These are phyloP conservation scores for Chaetomium strumarium DNA, from an alignment of 2,329 filamentous ascomycete species.

Conservation along the genomic window DNA sequence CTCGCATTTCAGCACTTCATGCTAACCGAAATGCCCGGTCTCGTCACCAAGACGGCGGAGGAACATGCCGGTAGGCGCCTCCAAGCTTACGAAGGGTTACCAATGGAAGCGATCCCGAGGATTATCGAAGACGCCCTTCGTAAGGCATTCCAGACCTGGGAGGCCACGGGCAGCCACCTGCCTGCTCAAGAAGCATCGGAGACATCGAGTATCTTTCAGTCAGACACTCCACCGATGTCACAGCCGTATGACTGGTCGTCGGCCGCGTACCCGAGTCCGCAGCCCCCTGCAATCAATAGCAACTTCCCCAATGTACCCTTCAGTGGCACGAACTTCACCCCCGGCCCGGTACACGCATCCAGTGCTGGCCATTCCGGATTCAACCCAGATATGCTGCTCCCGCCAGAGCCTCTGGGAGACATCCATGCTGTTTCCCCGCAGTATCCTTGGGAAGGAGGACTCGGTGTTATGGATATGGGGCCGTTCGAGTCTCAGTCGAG, in stretches of 20 bases:
- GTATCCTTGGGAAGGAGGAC: constrained; percentile 6
- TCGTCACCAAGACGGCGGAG: constrained; percentile 21
- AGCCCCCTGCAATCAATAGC: neutral
- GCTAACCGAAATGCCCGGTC: constrained; percentile 17
- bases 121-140: constrained; percentile 17
- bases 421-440: constrained; percentile 6
- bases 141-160: constrained; percentile 18
- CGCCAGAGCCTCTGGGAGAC: constrained; percentile 2
- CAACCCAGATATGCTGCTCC: constrained; percentile 3
- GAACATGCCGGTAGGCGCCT: constrained; percentile 16
- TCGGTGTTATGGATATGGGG: neutral
- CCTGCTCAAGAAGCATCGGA: constrained; percentile 4
- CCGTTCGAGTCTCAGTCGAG: neutral
- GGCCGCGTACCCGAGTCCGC: neutral
- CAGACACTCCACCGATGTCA: constrained; percentile 2
- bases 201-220: constrained; percentile 8
- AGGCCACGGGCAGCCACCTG: constrained; percentile 10
- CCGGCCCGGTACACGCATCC: neutral
- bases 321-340: neutral
- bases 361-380: constrained; percentile 6
- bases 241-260: neutral
- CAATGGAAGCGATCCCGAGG: constrained; percentile 14
- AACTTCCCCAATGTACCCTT: neutral
- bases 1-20: constrained; percentile 23
- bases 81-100: constrained; percentile 8